These are phyloP conservation scores for Candida ficus DNA, from an alignment of 805 yeast genomes.

Conservation along the genomic window DNA sequence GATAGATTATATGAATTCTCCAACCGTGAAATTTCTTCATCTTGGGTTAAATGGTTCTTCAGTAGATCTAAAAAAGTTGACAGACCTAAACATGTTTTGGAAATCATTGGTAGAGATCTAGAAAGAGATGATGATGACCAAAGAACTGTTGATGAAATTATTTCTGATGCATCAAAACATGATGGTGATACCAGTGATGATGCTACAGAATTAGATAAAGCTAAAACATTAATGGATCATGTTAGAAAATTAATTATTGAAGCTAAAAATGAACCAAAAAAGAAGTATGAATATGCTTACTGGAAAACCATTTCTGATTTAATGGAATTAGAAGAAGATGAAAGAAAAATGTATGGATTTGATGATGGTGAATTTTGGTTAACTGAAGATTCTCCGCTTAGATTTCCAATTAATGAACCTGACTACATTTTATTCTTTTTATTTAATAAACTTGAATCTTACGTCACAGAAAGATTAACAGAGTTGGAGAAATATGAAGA, in stretches of 20 bases:
- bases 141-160: background rate
- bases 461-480: conserved; percentile 3
- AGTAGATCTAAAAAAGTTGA: background rate
- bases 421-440: conserved; percentile 46
- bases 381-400: conserved; percentile 59
- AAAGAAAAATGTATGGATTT: conserved; percentile 13
- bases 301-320: conserved; percentile 41
- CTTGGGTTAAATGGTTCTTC: conserved; percentile 7
- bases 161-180: background rate
- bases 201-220: background rate
- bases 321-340: conserved; percentile 24
- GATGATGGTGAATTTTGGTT: conserved; percentile 51
- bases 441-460: conserved; percentile 22
- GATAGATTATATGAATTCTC: conserved; percentile 43
- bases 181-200: too few relatives aligned
- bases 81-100: background rate
- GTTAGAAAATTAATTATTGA: conserved; percentile 14
- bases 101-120: background rate
- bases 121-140: conserved; percentile 1
- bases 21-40: conserved; percentile 13
- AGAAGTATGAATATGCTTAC: conserved; percentile 42
- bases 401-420: conserved; percentile 66
- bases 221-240: conserved; percentile 21
- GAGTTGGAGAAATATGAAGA: conserved; percentile 6
- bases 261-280: conserved; percentile 19